A percentile compares a stretch with the other conserved stretches of the same genome.
Evolutionary conservation across 2,329 filamentous ascomycete genomes (phyloP).

Genomic region (Epicoccum sorghinum): DNA sequence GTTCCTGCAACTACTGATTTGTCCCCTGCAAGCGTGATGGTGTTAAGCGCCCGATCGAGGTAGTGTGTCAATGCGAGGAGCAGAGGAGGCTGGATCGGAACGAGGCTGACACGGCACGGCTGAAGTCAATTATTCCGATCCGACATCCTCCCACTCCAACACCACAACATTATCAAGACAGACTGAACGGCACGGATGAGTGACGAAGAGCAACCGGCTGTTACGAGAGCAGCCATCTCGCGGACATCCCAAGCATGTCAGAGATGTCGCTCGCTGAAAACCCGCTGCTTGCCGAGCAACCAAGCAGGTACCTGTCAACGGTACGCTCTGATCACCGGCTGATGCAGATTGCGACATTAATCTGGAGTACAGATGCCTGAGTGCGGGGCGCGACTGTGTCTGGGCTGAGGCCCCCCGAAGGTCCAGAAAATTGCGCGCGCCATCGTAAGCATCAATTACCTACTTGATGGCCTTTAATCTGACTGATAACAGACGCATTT

Average conservation of each 20-base stretch:
- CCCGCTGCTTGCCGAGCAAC: slow-evolving; percentile 40
- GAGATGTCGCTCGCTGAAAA: slow-evolving; percentile 42
- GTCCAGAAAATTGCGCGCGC: slow-evolving; percentile 34
- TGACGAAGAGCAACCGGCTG: slow-evolving; percentile 24
- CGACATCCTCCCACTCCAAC: neutral
- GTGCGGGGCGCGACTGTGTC: slow-evolving; percentile 34
- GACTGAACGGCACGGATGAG: slow-evolving; percentile 27
- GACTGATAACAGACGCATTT: slow-evolving; percentile 34
- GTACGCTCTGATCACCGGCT: slow-evolving; percentile 19
- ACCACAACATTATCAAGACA: neutral
- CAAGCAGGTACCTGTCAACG: slow-evolving; percentile 38
- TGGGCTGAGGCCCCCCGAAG: slow-evolving; percentile 42
- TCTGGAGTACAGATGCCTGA: slow-evolving; percentile 27
- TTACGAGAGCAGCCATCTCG: slow-evolving; percentile 14
- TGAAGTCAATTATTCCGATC: neutral
- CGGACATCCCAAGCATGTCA: slow-evolving; percentile 43
- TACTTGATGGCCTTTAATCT: neutral
- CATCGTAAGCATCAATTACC: slow-evolving; percentile 36
- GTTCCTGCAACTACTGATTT: no score
- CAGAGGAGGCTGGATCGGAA: neutral
- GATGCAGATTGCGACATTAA: no score
- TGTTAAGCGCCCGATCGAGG: no score
- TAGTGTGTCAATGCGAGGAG: no score
- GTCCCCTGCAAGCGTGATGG: no score
- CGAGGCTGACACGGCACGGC: slow-evolving; percentile 6